A percentile compares a stretch with the other conserved stretches of the same genome.
phyloP scores from a whole-genome alignment of 306 rosid genomes.

The Inga laurina region DNA sequence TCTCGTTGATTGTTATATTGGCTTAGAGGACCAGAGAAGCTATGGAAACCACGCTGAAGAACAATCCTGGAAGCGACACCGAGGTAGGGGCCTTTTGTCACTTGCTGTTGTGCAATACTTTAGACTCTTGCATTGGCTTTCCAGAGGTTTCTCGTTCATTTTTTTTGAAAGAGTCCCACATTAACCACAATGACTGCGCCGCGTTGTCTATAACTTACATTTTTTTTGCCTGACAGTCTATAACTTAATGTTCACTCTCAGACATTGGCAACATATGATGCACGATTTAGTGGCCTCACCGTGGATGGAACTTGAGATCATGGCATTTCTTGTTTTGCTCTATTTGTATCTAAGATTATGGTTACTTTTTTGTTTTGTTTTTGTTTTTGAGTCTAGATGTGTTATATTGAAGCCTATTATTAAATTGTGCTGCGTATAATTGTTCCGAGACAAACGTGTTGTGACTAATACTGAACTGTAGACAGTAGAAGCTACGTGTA shows the following conservation, averaged over 20 bases:
- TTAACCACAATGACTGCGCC: constrained; percentile 2
- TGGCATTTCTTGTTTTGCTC: background rate
- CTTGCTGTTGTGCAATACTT: background rate
- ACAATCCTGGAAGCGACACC: constrained; percentile 33
- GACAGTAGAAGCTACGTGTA: background rate
- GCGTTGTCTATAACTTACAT: background rate
- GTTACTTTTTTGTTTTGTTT: background rate
- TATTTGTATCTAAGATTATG: background rate
- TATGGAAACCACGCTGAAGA: constrained; percentile 49
- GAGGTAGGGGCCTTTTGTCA: constrained; percentile 38
- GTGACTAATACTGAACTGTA: background rate
- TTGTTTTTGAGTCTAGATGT: background rate
- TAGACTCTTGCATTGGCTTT: constrained; percentile 5
- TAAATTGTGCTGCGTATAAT: background rate
- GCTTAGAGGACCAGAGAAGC: constrained; percentile 47
- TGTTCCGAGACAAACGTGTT: background rate
- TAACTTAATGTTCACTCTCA: background rate
- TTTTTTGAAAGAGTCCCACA: background rate
- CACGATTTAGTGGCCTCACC: background rate
- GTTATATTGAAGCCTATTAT: background rate
- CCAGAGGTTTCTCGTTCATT: constrained; percentile 3
- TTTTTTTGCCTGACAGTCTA: background rate
- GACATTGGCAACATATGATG: background rate
- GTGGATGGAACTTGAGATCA: background rate
- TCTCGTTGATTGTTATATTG: constrained; percentile 29